These are phyloP conservation scores for Backusella tarrabulga DNA, from an alignment of 192 early-diverging fungal genomes.

Conservation along the genomic window DNA sequence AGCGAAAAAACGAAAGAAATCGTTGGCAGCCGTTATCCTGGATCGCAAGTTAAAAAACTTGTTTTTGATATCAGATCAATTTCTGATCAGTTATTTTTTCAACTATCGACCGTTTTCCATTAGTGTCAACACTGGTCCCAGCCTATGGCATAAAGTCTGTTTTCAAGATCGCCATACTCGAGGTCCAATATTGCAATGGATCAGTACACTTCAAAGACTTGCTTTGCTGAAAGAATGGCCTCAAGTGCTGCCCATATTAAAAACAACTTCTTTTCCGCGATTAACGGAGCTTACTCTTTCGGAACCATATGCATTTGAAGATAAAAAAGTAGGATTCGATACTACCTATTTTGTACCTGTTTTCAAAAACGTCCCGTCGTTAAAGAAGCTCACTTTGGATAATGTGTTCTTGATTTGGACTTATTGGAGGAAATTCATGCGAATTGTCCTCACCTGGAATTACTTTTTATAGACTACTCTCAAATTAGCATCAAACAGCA, in stretches of 20 bases:
- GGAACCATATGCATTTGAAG: too few relatives aligned
- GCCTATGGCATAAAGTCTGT: too few relatives aligned
- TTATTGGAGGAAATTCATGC: neutral
- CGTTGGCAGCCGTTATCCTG: too few relatives aligned
- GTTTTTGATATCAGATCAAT: too few relatives aligned
- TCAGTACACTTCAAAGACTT: neutral
- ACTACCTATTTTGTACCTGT: neutral
- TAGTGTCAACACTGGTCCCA: too few relatives aligned
- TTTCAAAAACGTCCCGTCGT: neutral
- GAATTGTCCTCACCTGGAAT: neutral
- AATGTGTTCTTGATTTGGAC: neutral
- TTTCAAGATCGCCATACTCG: too few relatives aligned
- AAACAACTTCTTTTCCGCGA: neutral
- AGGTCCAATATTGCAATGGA: neutral
- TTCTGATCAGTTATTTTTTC: too few relatives aligned
- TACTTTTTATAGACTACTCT: neutral
- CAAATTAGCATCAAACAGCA: neutral
- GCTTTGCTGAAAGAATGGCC: neutral
- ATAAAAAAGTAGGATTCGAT: neutral
- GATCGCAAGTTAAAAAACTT: too few relatives aligned
- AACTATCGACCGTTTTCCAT: too few relatives aligned
- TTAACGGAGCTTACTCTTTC: neutral
- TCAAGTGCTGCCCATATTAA: neutral
- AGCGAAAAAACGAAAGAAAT: too few relatives aligned
- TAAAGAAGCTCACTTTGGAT: neutral